These are phyloP conservation scores for Irpex lacteus DNA, from an alignment of 1,284 basidiomycete species.

Conservation along the genomic window DNA sequence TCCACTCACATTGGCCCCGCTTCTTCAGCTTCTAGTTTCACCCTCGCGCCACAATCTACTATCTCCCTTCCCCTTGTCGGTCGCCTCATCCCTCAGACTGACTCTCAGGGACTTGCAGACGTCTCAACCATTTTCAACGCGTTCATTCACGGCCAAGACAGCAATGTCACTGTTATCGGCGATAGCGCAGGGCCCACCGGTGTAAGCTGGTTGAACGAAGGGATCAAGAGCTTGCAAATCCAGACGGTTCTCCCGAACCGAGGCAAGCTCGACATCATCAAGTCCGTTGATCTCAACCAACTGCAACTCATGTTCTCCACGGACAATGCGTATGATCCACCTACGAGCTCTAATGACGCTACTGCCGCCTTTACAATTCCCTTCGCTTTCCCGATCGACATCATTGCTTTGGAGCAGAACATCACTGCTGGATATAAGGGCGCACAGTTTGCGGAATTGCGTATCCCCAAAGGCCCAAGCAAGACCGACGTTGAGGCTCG, in stretches of 20 bases:
- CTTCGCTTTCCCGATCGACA: constrained; percentile 71
- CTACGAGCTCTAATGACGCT: constrained; percentile 58
- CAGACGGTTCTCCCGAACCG: constrained; percentile 64
- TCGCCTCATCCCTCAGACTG: constrained; percentile 62
- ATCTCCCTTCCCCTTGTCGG: constrained; percentile 58
- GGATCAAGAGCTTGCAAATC: constrained; percentile 66
- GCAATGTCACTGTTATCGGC: constrained; percentile 60
- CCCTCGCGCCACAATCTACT: constrained; percentile 54
- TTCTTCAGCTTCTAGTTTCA: constrained; percentile 47
- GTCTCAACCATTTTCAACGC: constrained; percentile 73
- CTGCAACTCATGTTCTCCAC: constrained; percentile 62
- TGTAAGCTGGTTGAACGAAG: constrained; percentile 75
- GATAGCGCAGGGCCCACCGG: constrained; percentile 61
- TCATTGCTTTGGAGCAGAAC: constrained; percentile 59
- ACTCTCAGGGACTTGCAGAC: constrained; percentile 48
- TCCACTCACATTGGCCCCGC: constrained; percentile 61
- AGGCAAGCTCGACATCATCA: constrained; percentile 63
- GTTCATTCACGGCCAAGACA: constrained; percentile 69
- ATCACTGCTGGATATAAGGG: constrained; percentile 57
- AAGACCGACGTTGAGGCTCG: constrained; percentile 63
- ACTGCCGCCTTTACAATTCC: constrained; percentile 66
- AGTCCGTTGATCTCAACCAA: constrained; percentile 62
- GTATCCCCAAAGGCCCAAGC: constrained; percentile 58
- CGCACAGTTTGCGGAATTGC: constrained; percentile 58
- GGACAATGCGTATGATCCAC: constrained; percentile 53